Base-by-base conservation (phyloP, 208 protist genomes). In the Porcisia hertigi region DNA sequence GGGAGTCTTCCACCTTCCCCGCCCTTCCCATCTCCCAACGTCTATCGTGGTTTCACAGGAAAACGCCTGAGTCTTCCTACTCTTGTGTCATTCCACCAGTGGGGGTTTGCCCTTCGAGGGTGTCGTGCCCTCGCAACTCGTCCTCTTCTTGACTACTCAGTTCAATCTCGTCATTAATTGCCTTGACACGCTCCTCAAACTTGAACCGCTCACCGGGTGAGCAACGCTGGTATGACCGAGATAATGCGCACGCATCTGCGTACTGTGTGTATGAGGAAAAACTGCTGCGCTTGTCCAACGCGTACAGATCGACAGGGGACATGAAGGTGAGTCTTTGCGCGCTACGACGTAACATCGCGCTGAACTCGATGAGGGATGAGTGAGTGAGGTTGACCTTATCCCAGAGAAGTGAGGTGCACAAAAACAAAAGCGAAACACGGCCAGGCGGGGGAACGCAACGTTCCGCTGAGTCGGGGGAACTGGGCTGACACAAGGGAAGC, bases 271-370 rank as follows among this genome's bases (percentile, higher is more conserved):
- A 76, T 69, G 79, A 79, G 47, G 55, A 49, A 58, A 71, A 80
- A 59, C 79, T 58, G 60, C 80, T 43, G 53, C 79, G 63, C 60
- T 84, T 63, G 4, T 80, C 66, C 8, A 96, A 71, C 0, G 85
- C 86, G 73, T 82, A 90, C 41, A 95, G 77, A 49, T 90, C 83
- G 20, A 77, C 71, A 14, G 82, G 83, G 2, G 78, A 41, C 69
- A 72, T 72, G 18, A 72, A 62, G 49, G 20, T 53, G n/a, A 72
- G 18, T 5, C 36, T 6, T 30, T 25, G 49, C 36, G 20, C 49
- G 53, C 69, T 72, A 1, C 18, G 30, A 7, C 23, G 52, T 4
- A 59, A 30, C 69, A 72, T 72, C 47, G 65, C 43, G 0, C 12
- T 55, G 45, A 36, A 11, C 23, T 41, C 14, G 23, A 34, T 1